Evolutionary conservation across 2,329 filamentous ascomycete genomes (phyloP), one percentile per base, ranked within the genome.

Genomic region (Beauveria scarabaeidicola): DNA sequence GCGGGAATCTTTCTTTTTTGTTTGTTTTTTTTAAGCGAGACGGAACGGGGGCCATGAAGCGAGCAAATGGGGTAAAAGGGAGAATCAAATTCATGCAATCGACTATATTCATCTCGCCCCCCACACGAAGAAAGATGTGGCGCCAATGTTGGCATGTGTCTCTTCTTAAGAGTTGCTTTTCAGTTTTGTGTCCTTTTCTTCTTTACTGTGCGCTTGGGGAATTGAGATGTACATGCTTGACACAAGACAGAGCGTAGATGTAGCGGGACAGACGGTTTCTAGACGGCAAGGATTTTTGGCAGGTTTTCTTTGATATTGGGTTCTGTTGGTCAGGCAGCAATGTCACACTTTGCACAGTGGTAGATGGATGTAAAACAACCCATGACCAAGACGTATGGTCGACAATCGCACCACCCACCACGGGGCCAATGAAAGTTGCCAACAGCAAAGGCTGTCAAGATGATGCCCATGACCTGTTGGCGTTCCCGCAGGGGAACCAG

Each of bases 401-500:
- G 19, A 53, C 61, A 50, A 64, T 40, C 44, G 47, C 57, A 43
- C 65, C 65, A 1, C 65, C 70, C 7, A 71, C 44, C 4, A 72
- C 64, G 1, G 69, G 67, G 0, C 66, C 73, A 5, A 69, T 52
- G 0, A 64, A 63, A 9, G 66, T 66, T 66, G 0, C 72, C 74
- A 7, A 75, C 51, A 4, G 65, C 64, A 59, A 65, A 68, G 1
- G 69, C 61, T n/a, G 66, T 56, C n/a, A 70, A 56, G 3, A 74
- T 61, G 4, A 72, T 63, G 1, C 63, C 67, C 27, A 73, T 66
- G 52, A 27, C 25, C 72, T 78, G 4, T 70, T 71, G 1, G 52
- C 78, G 66, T 61, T 79, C 68, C 2, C 74, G 67, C 5, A 82
- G 65, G 1, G 78, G 76, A 0, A 81, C 72, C 1, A 81, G 66